Evolutionary conservation across 2,329 filamentous ascomycete species (phyloP).

Genomic region (Juglanconis sp.): DNA sequence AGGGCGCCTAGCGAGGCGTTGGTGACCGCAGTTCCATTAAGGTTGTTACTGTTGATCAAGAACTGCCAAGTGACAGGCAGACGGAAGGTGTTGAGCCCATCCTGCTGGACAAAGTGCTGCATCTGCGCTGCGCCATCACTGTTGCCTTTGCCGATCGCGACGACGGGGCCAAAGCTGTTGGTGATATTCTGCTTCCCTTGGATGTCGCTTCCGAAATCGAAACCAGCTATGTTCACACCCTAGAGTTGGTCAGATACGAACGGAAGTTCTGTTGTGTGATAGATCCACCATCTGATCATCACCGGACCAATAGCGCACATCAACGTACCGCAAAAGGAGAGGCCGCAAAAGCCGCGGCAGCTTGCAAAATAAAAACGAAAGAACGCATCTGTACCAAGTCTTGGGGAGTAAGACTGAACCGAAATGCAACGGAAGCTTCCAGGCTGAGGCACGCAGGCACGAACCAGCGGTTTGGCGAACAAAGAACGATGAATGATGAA

Average conservation of each 20-base stretch:
- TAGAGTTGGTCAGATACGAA: neutral
- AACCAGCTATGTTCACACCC: constrained; percentile 44
- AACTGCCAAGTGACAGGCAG: constrained; percentile 56
- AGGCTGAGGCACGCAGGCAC: neutral
- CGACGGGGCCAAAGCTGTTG: constrained; percentile 29
- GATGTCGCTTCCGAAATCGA: constrained; percentile 45
- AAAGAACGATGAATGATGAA: neutral
- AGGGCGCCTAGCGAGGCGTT: neutral
- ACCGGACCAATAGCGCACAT: neutral
- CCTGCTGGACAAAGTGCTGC: constrained; percentile 52
- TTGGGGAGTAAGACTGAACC: neutral
- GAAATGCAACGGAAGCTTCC: neutral
- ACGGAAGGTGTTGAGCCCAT: constrained; percentile 53
- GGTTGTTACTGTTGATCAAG: constrained; percentile 48
- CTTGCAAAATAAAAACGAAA: neutral
- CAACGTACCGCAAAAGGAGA: constrained; percentile 7
- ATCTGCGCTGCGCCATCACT: constrained; percentile 48
- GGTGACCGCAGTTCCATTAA: constrained; percentile 36
- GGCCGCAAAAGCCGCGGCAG: neutral
- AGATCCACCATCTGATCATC: neutral
- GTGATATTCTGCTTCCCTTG: constrained; percentile 35
- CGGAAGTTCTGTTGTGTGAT: neutral
- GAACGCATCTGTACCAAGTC: neutral
- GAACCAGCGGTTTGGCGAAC: neutral
- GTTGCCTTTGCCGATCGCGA: constrained; percentile 22